Percentiles rank a stretch among this genome's conserved stretches.
Conservation (phyloP, 257 asterid species). For the Plantago major region DNA sequence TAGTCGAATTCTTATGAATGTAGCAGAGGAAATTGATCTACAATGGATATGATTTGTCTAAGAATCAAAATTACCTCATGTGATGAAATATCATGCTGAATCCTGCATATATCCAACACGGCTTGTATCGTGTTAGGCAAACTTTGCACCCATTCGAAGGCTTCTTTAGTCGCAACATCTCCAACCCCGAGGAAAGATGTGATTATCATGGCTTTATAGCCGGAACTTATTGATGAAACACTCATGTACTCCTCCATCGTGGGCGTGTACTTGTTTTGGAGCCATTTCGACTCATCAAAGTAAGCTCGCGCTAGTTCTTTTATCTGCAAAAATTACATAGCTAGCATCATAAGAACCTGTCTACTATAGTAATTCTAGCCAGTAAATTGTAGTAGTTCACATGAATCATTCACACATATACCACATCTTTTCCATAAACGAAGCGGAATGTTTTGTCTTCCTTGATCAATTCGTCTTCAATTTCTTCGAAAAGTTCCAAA, state of each 20-base stretch:
- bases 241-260: conserved; percentile 27
- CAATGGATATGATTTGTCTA: neutral
- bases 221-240: conserved; percentile 19
- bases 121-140: conserved; percentile 24
- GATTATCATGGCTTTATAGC: conserved; percentile 18
- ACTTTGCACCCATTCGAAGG: conserved; percentile 25
- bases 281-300: conserved; percentile 26
- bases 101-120: conserved; percentile 20
- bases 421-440: conserved; percentile 27
- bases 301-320: conserved; percentile 10
- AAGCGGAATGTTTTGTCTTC: conserved; percentile 20
- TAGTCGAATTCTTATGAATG: neutral
- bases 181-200: conserved; percentile 29
- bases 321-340: conserved; percentile 10
- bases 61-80: conserved; percentile 15
- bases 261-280: conserved; percentile 26
- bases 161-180: conserved; percentile 16
- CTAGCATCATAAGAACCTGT: neutral
- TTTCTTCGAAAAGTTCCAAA: conserved; percentile 23
- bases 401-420: neutral
- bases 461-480: conserved; percentile 25
- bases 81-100: conserved; percentile 21
- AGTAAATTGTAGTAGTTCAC: too few species aligned
- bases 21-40: neutral
- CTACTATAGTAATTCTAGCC: neutral